phyloP scores from a whole-genome alignment of 2,329 filamentous ascomycete species.

The Aquanectria penicillioides region DNA sequence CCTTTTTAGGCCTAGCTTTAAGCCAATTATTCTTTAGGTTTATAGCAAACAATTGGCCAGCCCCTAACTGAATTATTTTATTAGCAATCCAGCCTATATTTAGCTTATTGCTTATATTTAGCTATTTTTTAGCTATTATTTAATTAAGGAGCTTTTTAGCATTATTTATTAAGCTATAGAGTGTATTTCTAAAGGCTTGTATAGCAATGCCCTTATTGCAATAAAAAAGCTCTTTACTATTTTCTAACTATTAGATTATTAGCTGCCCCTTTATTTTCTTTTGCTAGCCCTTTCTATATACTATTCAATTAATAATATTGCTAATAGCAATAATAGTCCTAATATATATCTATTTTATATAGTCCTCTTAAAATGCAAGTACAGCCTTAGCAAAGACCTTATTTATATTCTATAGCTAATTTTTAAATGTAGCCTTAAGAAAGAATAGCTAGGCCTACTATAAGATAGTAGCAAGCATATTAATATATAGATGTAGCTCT shows the following conservation, averaged over 20 bases:
- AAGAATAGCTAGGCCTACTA: background rate
- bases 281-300: background rate
- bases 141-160: background rate
- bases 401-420: background rate
- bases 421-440: background rate
- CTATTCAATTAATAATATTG: background rate
- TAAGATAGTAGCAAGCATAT: background rate
- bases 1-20: background rate
- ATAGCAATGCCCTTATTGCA: background rate
- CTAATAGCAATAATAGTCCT: background rate
- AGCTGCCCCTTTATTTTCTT: background rate
- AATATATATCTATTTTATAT: background rate
- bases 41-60: background rate
- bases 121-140: background rate
- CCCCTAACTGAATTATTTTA: background rate
- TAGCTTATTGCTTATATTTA: background rate
- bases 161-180: background rate
- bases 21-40: background rate
- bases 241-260: background rate
- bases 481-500: background rate
- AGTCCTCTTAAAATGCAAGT: background rate
- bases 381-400: background rate
- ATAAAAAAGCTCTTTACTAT: background rate
- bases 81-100: background rate
- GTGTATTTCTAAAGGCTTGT: background rate